Evolutionary conservation across 441 rosid genomes (phyloP).

Genomic region (Eruca vesicaria): DNA sequence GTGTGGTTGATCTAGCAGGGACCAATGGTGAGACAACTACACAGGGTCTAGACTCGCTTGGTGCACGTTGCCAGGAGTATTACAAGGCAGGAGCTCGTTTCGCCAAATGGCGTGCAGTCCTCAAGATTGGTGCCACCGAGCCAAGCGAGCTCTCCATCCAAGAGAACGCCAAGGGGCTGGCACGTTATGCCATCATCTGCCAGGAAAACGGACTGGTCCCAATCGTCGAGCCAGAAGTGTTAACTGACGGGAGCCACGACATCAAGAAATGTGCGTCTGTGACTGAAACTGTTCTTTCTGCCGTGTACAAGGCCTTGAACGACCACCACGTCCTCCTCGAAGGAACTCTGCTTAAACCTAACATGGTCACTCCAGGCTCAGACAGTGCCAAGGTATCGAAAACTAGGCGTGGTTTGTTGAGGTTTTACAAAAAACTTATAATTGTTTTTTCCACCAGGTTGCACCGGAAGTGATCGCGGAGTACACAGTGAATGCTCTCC

Average conservation of each 20-base stretch:
- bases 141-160: constrained; percentile 80
- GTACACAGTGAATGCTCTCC: constrained; percentile 69
- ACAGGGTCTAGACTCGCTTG: constrained; percentile 86
- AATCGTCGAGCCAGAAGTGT: constrained; percentile 89
- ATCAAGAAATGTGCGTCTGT: constrained; percentile 80
- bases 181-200: constrained; percentile 91
- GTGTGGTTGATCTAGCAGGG: constrained; percentile 80
- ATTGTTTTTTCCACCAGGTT: constrained; percentile 40
- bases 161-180: constrained; percentile 91
- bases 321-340: constrained; percentile 96
- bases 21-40: constrained; percentile 93
- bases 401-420: not conserved
- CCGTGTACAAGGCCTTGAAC: constrained; percentile 87
- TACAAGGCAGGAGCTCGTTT: constrained; percentile 90
- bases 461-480: constrained; percentile 66
- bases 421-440: not conserved
- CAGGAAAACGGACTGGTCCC: constrained; percentile 95
- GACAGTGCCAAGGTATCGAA: constrained; percentile 73
- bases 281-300: constrained; percentile 83
- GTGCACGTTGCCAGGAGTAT: constrained; percentile 78
- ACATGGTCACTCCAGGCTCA: constrained; percentile 97
- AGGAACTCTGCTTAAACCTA: constrained; percentile 92
- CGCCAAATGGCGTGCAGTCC: constrained; percentile 94
- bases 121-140: constrained; percentile 80
- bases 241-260: constrained; percentile 84